These are phyloP conservation scores for Auricularia sp. DNA, from an alignment of 768 basidiomycete genomes.

Conservation along the genomic window DNA sequence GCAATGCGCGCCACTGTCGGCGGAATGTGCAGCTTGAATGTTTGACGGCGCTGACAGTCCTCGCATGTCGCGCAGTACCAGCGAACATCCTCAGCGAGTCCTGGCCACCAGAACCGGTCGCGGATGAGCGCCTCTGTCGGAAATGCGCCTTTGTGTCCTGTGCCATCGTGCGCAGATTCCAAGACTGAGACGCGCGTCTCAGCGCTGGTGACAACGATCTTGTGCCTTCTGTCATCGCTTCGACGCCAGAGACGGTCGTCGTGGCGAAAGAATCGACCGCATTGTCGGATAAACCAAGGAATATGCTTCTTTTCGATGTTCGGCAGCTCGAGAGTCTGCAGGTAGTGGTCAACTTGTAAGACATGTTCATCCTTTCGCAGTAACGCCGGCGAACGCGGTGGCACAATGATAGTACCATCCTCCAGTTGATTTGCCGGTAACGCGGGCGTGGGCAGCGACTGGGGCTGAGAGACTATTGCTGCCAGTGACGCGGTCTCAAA, in stretches of 20 bases:
- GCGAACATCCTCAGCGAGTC: background rate
- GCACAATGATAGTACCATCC: too few relatives aligned
- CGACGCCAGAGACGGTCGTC: constrained; percentile 11
- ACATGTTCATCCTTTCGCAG: too few relatives aligned
- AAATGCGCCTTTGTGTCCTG: constrained; percentile 14
- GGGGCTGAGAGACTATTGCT: too few relatives aligned
- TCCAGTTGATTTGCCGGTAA: too few relatives aligned
- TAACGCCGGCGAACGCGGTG: too few relatives aligned
- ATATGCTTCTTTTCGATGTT: background rate
- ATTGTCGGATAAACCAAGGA: background rate
- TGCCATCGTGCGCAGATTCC: constrained; percentile 11
- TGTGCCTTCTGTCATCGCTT: constrained; percentile 8
- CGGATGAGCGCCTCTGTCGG: constrained; percentile 4
- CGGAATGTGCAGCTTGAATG: constrained; percentile 14
- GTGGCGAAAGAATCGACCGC: constrained; percentile 1
- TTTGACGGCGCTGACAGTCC: constrained; percentile 25
- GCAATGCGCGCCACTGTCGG: constrained; percentile 12
- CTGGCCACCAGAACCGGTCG: constrained; percentile 20
- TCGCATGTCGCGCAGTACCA: constrained; percentile 26
- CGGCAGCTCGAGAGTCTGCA: background rate
- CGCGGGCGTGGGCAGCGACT: too few relatives aligned
- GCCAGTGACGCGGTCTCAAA: too few relatives aligned
- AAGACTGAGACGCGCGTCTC: constrained; percentile 3
- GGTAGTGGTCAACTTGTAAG: too few relatives aligned
- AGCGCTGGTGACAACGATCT: constrained; percentile 11